A percentile compares a stretch with the other conserved stretches of the same genome.
phyloP scores from a whole-genome alignment of 352 stramenopile species.

The Pythium aquatile region DNA sequence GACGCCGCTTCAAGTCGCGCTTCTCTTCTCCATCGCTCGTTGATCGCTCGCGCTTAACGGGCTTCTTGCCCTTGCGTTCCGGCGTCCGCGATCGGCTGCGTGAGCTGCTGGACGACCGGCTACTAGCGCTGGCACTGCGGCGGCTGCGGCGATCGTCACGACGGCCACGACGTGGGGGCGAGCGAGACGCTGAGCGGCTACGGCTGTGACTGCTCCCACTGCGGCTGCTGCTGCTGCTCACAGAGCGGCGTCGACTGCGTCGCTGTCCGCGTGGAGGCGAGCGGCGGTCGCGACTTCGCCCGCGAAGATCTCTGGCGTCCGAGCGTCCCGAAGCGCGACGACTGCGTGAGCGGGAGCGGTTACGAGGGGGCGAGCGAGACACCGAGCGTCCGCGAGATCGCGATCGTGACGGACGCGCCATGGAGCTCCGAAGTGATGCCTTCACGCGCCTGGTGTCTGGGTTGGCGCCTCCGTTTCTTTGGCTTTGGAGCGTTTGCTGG shows the following conservation, averaged over 20 bases:
- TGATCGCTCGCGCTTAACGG: constrained; percentile 13
- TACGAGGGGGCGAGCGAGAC: constrained; percentile 22
- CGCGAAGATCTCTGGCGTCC: background rate
- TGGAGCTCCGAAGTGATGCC: constrained; percentile 1
- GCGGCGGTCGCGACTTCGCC: constrained; percentile 6
- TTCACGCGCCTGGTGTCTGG: background rate
- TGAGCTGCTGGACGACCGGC: constrained; percentile 16
- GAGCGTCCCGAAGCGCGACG: constrained; percentile 2
- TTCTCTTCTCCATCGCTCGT: constrained; percentile 1
- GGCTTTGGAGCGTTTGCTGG: constrained; percentile 3
- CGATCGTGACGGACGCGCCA: constrained; percentile 19
- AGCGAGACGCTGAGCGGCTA: constrained; percentile 24
- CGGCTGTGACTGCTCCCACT: constrained; percentile 24
- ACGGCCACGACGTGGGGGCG: constrained; percentile 9
- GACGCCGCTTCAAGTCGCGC: constrained; percentile 10
- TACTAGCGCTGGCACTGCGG: constrained; percentile 10
- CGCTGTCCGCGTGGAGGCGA: constrained; percentile 5
- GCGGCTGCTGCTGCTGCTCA: constrained; percentile 9
- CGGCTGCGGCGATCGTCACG: background rate
- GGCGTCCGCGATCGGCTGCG: constrained; percentile 15
- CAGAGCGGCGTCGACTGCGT: constrained; percentile 15
- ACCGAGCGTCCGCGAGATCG: constrained; percentile 23
- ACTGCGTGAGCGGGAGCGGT: constrained; percentile 18
- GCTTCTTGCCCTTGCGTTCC: constrained; percentile 6
- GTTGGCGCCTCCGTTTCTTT: background rate